Conservation (phyloP, 208 protist genomes). For the Entamoeba invadens region DNA sequence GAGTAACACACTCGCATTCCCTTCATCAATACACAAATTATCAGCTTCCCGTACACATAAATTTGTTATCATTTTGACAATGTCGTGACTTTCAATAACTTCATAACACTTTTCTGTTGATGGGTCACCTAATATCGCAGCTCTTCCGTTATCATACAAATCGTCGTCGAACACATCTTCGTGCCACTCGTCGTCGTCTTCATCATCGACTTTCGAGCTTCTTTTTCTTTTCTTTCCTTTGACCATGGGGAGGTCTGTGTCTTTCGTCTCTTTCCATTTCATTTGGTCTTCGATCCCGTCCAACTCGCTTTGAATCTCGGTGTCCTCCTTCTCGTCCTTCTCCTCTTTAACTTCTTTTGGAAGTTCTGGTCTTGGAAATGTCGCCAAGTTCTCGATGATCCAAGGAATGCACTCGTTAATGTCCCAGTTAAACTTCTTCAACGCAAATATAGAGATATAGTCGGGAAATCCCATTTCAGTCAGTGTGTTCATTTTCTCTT, state of each 20-base stretch:
- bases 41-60: neutral
- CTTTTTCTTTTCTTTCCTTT: slow-evolving; percentile 7
- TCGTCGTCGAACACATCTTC: neutral
- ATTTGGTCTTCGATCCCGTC: neutral
- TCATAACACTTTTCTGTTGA: neutral
- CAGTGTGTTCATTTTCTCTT: neutral
- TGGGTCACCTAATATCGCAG: neutral
- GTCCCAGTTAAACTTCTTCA: neutral
- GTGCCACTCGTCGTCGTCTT: neutral
- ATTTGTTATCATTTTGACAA: neutral
- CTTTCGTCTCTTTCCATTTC: neutral
- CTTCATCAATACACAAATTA: neutral
- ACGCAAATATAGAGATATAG: neutral
- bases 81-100: neutral
- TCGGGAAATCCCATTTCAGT: neutral
- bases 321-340: neutral
- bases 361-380: neutral
- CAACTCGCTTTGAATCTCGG: neutral
- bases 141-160: neutral
- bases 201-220: slow-evolving; percentile 5
- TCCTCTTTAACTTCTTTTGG: neutral
- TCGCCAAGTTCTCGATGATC: neutral
- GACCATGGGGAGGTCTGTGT: neutral
- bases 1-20: neutral
- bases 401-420: neutral